Percentiles rank a stretch among this genome's conserved stretches.
These are phyloP conservation scores for Phytopythium kandeliae DNA, from an alignment of 352 stramenopile species.

Conservation along the genomic window DNA sequence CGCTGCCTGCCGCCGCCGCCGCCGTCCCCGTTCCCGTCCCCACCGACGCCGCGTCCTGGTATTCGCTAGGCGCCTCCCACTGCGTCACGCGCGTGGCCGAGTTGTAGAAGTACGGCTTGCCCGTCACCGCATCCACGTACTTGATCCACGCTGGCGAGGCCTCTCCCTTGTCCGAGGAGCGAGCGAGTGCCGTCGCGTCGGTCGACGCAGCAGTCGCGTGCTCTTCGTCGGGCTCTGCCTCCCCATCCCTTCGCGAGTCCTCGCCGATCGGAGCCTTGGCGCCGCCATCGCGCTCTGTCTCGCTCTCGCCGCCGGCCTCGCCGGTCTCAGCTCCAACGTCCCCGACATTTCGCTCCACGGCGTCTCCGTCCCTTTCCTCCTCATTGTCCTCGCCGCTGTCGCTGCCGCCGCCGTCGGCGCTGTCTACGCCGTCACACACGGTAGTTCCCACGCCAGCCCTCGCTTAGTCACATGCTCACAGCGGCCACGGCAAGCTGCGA, in stretches of 20 bases:
- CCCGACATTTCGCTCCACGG: background rate
- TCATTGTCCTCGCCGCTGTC: background rate
- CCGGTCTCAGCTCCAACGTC: constrained; percentile 6
- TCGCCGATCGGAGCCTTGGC: constrained; percentile 4
- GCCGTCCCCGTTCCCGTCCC: no score
- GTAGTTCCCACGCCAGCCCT: background rate
- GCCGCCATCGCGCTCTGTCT: constrained; percentile 1
- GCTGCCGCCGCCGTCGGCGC: no score
- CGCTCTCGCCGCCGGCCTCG: constrained; percentile 10
- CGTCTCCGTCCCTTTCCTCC: background rate
- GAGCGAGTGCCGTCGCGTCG: background rate
- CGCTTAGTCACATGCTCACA: background rate
- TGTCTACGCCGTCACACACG: background rate
- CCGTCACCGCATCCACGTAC: constrained; percentile 55
- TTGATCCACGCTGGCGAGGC: constrained; percentile 39
- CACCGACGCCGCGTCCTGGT: constrained; percentile 19
- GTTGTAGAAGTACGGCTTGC: constrained; percentile 77
- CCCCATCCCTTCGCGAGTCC: background rate
- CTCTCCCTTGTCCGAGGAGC: background rate
- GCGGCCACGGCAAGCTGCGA: background rate
- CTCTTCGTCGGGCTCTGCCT: background rate
- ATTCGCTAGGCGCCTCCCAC: constrained; percentile 59
- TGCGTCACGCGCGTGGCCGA: constrained; percentile 52
- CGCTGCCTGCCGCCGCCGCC: constrained; percentile 9
- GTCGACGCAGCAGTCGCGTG: background rate